Percentiles rank a stretch among this genome's conserved stretches.
Conservation (phyloP, 2,329 filamentous ascomycete species). For the Ophiostoma populinum region DNA sequence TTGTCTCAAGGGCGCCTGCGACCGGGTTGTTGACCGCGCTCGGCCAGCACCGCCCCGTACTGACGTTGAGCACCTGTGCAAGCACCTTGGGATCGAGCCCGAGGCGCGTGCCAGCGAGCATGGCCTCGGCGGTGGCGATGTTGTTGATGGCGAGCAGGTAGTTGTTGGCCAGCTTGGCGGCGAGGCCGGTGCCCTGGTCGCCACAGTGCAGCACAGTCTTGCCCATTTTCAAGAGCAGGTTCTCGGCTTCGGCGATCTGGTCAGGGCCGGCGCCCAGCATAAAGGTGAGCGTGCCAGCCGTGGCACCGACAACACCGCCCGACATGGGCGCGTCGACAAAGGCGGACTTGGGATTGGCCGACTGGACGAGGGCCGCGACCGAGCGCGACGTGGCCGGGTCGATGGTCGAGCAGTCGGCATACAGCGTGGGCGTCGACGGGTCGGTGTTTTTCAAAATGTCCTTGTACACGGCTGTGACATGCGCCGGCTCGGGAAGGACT, state of each 20-base stretch:
- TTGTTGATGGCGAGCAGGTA: slow-evolving; percentile 92
- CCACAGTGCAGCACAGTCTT: slow-evolving; percentile 75
- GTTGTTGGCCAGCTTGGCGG: slow-evolving; percentile 92
- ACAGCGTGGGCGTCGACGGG: slow-evolving; percentile 40
- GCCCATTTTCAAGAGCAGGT: slow-evolving; percentile 67
- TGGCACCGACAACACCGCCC: slow-evolving; percentile 81
- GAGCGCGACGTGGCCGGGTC: slow-evolving; percentile 70
- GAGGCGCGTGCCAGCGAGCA: slow-evolving; percentile 45
- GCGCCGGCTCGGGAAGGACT: slow-evolving; percentile 72
- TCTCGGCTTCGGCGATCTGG: slow-evolving; percentile 46
- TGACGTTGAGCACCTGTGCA: slow-evolving; percentile 77
- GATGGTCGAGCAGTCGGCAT: slow-evolving; percentile 95
- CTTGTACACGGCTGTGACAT: slow-evolving; percentile 70
- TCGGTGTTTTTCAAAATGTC: slow-evolving; percentile 38
- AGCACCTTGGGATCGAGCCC: slow-evolving; percentile 47
- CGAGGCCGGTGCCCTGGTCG: slow-evolving; percentile 65
- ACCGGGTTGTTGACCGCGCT: slow-evolving; percentile 94
- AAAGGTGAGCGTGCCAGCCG: slow-evolving; percentile 78
- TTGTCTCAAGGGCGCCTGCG: slow-evolving; percentile 58
- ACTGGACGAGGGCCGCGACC: slow-evolving; percentile 50
- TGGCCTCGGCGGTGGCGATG: slow-evolving; percentile 49
- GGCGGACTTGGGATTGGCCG: slow-evolving; percentile 27
- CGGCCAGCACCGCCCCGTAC: slow-evolving; percentile 91
- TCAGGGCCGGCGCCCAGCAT: slow-evolving; percentile 65
- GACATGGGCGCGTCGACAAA: slow-evolving; percentile 97